phyloP scores from a whole-genome alignment of 768 basidiomycete genomes.

The Gloeopeniophorella convolvens region DNA sequence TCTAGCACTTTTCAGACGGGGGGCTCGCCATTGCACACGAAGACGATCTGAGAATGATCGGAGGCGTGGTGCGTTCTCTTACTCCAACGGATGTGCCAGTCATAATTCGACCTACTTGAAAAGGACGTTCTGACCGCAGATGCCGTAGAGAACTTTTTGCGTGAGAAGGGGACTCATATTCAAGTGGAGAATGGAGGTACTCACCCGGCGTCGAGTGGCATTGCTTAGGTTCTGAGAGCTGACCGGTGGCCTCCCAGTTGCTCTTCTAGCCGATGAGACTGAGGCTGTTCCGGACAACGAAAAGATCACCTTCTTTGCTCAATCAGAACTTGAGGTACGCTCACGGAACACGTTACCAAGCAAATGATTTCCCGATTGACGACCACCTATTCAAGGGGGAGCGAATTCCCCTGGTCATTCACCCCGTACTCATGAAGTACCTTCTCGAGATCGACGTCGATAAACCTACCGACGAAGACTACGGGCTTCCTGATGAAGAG shows the following conservation, averaged over 20 bases:
- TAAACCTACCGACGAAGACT: neutral
- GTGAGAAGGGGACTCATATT: neutral
- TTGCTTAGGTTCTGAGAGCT: neutral
- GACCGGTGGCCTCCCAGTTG: neutral
- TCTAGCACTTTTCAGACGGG: neutral
- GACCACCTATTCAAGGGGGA: neutral
- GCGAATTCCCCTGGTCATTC: neutral
- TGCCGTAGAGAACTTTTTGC: neutral
- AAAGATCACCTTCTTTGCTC: neutral
- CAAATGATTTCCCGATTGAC: neutral
- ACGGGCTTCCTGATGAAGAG: neutral
- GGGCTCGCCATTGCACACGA: constrained; percentile 1
- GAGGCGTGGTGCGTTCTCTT: neutral
- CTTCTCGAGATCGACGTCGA: neutral
- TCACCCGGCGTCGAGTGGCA: neutral
- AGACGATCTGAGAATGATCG: neutral
- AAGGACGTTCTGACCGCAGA: neutral
- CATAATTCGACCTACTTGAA: neutral
- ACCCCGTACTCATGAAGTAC: neutral
- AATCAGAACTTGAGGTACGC: neutral
- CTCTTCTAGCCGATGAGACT: neutral
- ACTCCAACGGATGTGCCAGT: neutral
- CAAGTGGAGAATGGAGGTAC: neutral
- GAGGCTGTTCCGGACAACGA: neutral
- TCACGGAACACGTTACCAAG: neutral